Evolutionary conservation across 2,329 filamentous ascomycete genomes (phyloP).

Genomic region (Orbilia ellipsospora): DNA sequence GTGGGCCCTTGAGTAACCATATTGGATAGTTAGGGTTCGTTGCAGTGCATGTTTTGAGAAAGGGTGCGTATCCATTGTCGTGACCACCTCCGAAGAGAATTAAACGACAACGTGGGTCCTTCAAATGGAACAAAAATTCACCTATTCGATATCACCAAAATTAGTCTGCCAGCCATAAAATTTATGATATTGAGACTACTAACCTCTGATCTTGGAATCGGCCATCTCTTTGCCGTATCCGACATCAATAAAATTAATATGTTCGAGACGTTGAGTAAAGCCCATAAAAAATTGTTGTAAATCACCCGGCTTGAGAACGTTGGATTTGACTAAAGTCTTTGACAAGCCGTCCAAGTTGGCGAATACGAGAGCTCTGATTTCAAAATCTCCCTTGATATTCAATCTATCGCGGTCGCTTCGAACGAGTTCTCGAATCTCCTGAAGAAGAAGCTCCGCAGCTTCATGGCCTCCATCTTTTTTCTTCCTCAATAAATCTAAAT

Average conservation of each 20-base stretch:
- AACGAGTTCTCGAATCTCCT: constrained; percentile 54
- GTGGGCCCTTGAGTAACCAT: constrained; percentile 48
- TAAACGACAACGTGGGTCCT: constrained; percentile 72
- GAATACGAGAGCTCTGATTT: constrained; percentile 68
- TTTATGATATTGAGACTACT: constrained; percentile 32
- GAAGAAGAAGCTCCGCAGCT: constrained; percentile 59
- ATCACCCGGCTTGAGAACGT: constrained; percentile 61
- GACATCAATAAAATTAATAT: constrained; percentile 74
- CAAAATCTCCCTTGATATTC: constrained; percentile 57
- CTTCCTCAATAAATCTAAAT: constrained; percentile 68
- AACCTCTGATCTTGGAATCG: constrained; percentile 72
- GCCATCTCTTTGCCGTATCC: constrained; percentile 70
- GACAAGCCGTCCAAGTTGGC: constrained; percentile 66
- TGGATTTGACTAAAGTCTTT: constrained; percentile 63
- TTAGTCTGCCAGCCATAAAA: constrained; percentile 5
- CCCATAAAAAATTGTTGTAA: constrained; percentile 70
- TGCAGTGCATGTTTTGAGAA: constrained; percentile 66
- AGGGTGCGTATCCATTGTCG: constrained; percentile 71
- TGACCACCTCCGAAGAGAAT: constrained; percentile 73
- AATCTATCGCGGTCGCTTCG: constrained; percentile 44
- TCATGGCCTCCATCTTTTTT: constrained; percentile 65
- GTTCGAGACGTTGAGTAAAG: constrained; percentile 71
- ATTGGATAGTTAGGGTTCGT: constrained; percentile 49
- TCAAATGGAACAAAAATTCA: constrained; percentile 64
- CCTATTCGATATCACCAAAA: constrained; percentile 48